Conservation (phyloP, 2,329 filamentous ascomycete species). For the Hymenoscyphus linearis region DNA sequence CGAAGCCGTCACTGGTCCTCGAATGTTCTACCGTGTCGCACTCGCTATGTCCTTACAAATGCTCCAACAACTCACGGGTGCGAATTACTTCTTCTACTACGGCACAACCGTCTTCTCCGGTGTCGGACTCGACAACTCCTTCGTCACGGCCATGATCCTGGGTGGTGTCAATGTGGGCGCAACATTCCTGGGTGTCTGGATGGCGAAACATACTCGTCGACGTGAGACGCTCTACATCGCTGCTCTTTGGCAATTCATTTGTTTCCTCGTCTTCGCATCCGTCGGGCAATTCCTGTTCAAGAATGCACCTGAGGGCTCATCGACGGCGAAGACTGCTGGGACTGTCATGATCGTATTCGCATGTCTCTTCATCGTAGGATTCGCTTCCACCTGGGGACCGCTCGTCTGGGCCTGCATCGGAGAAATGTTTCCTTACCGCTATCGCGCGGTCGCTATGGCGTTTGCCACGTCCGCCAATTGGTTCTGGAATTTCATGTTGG, state of each 20-base stretch:
- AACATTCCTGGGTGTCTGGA: conserved; percentile 51
- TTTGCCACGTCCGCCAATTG: conserved; percentile 49
- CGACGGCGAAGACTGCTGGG: conserved; percentile 48
- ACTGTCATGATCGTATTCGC: conserved; percentile 67
- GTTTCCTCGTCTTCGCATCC: conserved; percentile 54
- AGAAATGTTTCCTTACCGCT: conserved; percentile 61
- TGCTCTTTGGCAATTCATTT: conserved; percentile 64
- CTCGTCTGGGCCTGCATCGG: conserved; percentile 64
- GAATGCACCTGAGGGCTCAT: conserved; percentile 46
- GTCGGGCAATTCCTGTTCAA: conserved; percentile 49
- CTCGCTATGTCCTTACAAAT: conserved; percentile 60
- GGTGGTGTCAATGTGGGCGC: conserved; percentile 61
- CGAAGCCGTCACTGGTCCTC: conserved; percentile 56
- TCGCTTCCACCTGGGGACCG: conserved; percentile 65
- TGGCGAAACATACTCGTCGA: conserved; percentile 65
- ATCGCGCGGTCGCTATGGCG: conserved; percentile 56
- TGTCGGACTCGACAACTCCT: conserved; percentile 61
- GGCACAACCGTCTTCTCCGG: conserved; percentile 62
- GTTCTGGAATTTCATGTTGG: conserved; percentile 68
- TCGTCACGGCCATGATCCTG: conserved; percentile 63
- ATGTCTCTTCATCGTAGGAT: conserved; percentile 70
- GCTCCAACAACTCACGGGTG: conserved; percentile 63
- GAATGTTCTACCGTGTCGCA: conserved; percentile 57
- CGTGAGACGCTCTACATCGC: conserved; percentile 62
- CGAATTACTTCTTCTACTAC: conserved; percentile 61